Conservation (phyloP, 306 rosid genomes). For the Gastrolobium villosum region DNA sequence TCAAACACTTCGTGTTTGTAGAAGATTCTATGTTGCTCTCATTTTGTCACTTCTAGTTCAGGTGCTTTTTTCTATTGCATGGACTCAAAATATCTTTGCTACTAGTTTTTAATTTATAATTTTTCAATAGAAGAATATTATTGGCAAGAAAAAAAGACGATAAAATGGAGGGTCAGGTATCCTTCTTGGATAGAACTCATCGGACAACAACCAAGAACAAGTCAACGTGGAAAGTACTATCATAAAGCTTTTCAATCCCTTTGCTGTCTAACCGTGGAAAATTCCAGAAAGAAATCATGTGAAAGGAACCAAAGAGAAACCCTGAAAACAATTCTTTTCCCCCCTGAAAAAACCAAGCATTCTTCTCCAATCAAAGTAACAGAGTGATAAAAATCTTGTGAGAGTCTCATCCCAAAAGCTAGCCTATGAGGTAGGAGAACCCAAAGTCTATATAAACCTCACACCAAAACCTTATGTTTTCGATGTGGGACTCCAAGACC, state of each 20-base stretch:
- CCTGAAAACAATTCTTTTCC: background rate
- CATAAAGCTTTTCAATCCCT: constrained; percentile 1
- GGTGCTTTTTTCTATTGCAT: constrained; percentile 61
- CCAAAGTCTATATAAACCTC: no score
- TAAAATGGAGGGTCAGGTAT: background rate
- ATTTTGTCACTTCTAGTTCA: constrained; percentile 92
- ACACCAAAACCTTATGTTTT: no score
- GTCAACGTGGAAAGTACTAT: background rate
- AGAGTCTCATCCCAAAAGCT: no score
- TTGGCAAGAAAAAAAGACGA: background rate
- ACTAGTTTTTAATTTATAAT: background rate
- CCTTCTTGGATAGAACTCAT: constrained; percentile 25
- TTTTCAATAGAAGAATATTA: background rate
- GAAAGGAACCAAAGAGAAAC: constrained; percentile 13
- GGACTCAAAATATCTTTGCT: constrained; percentile 38
- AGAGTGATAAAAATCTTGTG: background rate
- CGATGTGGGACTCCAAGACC: no score
- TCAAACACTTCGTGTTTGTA: constrained; percentile 86
- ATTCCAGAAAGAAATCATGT: background rate
- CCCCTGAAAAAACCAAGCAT: background rate
- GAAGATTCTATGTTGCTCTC: constrained; percentile 94
- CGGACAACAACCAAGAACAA: constrained; percentile 16
- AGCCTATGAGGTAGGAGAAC: no score
- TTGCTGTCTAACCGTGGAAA: constrained; percentile 33
- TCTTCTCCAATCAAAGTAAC: background rate